phyloP scores from a whole-genome alignment of 495 filamentous ascomycete species.

The Tuber magnatum region DNA sequence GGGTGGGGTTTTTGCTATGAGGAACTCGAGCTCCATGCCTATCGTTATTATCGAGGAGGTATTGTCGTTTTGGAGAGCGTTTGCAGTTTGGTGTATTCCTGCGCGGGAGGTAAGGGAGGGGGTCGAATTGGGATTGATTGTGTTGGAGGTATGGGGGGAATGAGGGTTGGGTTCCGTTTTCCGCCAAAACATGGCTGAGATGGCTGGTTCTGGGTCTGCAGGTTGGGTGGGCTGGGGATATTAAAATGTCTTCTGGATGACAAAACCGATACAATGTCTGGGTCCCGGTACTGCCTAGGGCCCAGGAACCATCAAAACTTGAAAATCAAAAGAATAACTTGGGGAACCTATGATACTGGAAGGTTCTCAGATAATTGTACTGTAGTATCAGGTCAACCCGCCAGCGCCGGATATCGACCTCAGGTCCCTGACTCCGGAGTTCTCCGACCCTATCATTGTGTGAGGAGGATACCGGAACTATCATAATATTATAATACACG shows the following conservation, averaged over 20 bases:
- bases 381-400: not conserved
- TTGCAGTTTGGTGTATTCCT: not conserved
- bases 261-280: not conserved
- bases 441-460: not conserved
- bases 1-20: slow-evolving; percentile 22
- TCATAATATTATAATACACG: not conserved
- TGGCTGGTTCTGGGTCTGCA: not conserved
- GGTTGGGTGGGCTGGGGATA: not conserved
- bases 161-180: not conserved
- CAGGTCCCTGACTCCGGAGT: no score
- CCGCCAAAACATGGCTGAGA: not conserved
- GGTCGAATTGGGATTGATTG: no score
- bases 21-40: slow-evolving; percentile 31
- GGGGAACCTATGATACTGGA: not conserved
- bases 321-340: not conserved
- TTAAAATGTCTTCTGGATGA: not conserved
- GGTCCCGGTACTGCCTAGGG: not conserved
- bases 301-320: not conserved
- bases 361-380: not conserved
- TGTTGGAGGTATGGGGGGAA: not conserved
- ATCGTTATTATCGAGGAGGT: slow-evolving; percentile 24
- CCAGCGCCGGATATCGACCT: not conserved
- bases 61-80: slow-evolving; percentile 22
- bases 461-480: not conserved
- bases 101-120: not conserved